Evolutionary conservation across 805 yeast species (phyloP).

Genomic region (Middelhovenomyces tepae): DNA sequence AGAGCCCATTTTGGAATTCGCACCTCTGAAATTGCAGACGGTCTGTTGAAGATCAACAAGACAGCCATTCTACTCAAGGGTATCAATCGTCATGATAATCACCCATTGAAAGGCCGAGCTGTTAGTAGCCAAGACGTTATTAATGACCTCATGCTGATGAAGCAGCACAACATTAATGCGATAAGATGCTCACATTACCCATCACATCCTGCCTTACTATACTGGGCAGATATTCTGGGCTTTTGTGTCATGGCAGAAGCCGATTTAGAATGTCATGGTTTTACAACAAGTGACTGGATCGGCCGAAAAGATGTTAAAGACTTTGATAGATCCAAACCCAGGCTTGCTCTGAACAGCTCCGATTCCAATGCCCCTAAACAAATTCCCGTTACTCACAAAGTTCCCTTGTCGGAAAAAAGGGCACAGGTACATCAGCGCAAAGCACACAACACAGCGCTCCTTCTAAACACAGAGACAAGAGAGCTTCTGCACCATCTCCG

Average conservation of each 20-base stretch:
- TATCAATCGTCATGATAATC: conserved; percentile 32
- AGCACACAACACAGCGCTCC: no score
- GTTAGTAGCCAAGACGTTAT: conserved; percentile 28
- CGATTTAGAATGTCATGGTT: conserved; percentile 33
- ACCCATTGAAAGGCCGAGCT: conserved; percentile 29
- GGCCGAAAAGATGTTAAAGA: no score
- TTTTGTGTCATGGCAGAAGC: conserved; percentile 33
- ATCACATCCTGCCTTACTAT: conserved; percentile 27
- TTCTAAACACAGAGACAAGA: no score
- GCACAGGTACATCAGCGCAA: no score
- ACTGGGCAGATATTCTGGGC: conserved; percentile 27
- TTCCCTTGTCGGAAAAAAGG: no score
- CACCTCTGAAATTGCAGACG: conserved; percentile 22
- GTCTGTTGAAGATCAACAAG: conserved; percentile 27
- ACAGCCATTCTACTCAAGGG: conserved; percentile 26
- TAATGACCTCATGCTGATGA: conserved; percentile 29
- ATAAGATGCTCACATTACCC: conserved; percentile 33
- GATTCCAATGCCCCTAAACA: no score
- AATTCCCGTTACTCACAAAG: no score
- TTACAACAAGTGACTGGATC: no score
- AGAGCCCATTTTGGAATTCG: conserved; percentile 26
- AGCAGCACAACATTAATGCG: conserved; percentile 29
- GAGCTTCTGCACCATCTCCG: no score
- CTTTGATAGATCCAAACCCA: no score
- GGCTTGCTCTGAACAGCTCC: no score